Evolutionary conservation across 345 rosid genomes (phyloP).

Genomic region (Punica granatum): DNA sequence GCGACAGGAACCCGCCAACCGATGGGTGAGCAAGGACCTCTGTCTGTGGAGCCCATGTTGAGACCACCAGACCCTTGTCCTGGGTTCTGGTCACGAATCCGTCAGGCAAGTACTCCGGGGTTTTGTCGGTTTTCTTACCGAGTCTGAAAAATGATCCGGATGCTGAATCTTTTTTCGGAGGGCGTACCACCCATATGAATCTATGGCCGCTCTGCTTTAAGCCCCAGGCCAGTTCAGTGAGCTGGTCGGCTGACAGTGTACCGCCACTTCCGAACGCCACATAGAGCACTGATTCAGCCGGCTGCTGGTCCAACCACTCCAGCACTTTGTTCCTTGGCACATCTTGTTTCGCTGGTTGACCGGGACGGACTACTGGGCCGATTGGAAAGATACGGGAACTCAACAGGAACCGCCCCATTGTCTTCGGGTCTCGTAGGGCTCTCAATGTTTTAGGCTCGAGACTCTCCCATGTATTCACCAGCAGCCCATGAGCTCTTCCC

Average conservation of each 20-base stretch:
- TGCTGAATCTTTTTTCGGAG: slow-evolving; percentile 10
- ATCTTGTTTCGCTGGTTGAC: slow-evolving; percentile 1
- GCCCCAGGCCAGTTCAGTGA: slow-evolving; percentile 29
- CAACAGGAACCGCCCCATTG: slow-evolving; percentile 6
- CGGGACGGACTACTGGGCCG: slow-evolving; percentile 19
- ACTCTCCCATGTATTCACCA: slow-evolving; percentile 45
- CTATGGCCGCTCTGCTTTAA: slow-evolving; percentile 31
- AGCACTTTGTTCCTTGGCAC: not conserved
- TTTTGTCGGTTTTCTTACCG: not conserved
- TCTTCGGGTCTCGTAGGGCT: slow-evolving; percentile 17
- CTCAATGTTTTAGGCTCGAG: slow-evolving; percentile 31
- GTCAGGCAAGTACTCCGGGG: slow-evolving; percentile 30
- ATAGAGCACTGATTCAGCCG: slow-evolving; percentile 42
- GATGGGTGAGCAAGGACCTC: slow-evolving; percentile 50
- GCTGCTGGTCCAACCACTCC: slow-evolving; percentile 44
- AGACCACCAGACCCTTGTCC: slow-evolving; percentile 30
- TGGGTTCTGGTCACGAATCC: slow-evolving; percentile 42
- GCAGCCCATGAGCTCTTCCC: slow-evolving; percentile 33
- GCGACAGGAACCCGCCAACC: slow-evolving; percentile 61
- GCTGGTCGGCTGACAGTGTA: slow-evolving; percentile 28
- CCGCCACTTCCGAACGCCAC: slow-evolving; percentile 77
- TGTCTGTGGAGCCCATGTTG: slow-evolving; percentile 57
- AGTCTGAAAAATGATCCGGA: slow-evolving; percentile 11
- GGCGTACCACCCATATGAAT: slow-evolving; percentile 41
- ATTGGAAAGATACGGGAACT: slow-evolving; percentile 17